phyloP scores from a whole-genome alignment of 2,329 filamentous ascomycete species.

The Botrytis deweyae region DNA sequence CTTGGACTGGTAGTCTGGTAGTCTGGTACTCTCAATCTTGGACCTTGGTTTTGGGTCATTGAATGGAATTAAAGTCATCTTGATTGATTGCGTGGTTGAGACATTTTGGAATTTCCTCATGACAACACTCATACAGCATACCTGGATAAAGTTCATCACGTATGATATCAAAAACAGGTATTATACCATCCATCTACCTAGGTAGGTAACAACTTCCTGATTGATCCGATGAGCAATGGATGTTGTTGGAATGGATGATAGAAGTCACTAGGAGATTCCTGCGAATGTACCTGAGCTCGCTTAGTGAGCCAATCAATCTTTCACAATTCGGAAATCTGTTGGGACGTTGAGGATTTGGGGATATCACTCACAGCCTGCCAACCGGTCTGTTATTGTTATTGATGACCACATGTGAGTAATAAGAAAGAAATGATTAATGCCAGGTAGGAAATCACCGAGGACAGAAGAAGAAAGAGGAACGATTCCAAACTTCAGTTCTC shows the following conservation, averaged over 20 bases:
- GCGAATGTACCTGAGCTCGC: neutral
- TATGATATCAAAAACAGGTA: neutral
- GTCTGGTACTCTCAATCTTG: neutral
- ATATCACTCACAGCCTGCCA: neutral
- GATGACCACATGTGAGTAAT: neutral
- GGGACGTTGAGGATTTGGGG: constrained; percentile 8
- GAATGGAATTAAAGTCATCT: neutral
- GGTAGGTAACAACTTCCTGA: neutral
- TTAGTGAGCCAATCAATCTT: neutral
- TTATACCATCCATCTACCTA: neutral
- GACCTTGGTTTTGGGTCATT: neutral
- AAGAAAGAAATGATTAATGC: neutral
- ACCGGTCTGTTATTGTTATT: neutral
- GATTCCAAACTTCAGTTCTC: neutral
- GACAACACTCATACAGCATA: neutral
- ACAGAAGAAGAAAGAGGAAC: neutral
- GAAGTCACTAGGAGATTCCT: neutral
- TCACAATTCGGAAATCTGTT: neutral
- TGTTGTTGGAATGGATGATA: neutral
- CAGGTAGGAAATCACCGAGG: neutral
- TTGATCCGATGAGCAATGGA: neutral
- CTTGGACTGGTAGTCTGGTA: neutral
- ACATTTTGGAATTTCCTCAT: neutral
- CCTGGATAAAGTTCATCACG: neutral
- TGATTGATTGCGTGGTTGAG: neutral